phyloP scores from a whole-genome alignment of 345 rosid genomes.

The Dipteronia dyeriana region DNA sequence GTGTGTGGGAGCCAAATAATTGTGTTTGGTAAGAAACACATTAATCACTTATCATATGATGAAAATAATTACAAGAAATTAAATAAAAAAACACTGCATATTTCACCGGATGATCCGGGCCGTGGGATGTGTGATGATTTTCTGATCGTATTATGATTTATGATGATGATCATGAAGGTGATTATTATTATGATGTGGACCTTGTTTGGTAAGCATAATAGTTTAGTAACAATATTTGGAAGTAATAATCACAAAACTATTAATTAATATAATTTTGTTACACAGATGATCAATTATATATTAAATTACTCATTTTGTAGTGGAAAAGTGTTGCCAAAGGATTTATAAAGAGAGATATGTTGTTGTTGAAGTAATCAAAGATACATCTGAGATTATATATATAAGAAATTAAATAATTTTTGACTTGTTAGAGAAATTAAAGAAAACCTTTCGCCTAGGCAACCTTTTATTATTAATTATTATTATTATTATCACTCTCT shows the following conservation, averaged over 20 bases:
- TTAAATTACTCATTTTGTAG: not conserved
- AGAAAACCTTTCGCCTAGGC: not conserved
- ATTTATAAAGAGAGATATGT: not conserved
- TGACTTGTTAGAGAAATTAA: conserved; percentile 4
- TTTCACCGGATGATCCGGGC: conserved; percentile 17
- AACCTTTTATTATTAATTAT: not conserved
- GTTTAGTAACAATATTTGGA: conserved; percentile 12
- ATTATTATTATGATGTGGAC: not conserved
- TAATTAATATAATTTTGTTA: not conserved
- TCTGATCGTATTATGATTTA: conserved; percentile 1
- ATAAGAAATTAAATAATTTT: conserved; percentile 3
- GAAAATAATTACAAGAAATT: conserved; percentile 11
- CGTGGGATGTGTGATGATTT: conserved; percentile 19
- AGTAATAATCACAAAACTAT: conserved; percentile 12
- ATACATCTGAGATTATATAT: not conserved
- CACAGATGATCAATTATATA: not conserved
- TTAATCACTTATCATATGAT: conserved; percentile 24
- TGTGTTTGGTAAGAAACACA: conserved; percentile 34
- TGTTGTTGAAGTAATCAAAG: not conserved
- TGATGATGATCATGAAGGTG: conserved; percentile 10
- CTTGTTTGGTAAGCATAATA: conserved; percentile 34
- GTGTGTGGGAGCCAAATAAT: conserved; percentile 14
- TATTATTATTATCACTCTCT: not conserved
- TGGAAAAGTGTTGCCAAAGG: conserved; percentile 2
- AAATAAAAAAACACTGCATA: not conserved